Percentiles rank a stretch among this genome's conserved stretches.
Conservation (phyloP, 495 filamentous ascomycete species). For the Tuber calosporum region DNA sequence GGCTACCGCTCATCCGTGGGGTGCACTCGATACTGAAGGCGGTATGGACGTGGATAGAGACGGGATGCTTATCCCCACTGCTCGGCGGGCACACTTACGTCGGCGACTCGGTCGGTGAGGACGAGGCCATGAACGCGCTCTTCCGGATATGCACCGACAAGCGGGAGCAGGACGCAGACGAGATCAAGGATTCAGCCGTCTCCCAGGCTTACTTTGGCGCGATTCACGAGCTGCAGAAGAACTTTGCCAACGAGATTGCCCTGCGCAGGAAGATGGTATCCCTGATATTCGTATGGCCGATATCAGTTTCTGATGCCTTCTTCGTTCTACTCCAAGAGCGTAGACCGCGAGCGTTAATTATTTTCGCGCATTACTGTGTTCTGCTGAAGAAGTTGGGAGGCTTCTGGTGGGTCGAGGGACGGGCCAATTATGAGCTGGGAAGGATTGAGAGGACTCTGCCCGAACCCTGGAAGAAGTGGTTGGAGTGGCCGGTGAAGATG, state of each 20-base stretch:
- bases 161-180: constrained; percentile 23
- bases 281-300: constrained; percentile 43
- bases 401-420: constrained; percentile 43
- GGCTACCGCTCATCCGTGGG: constrained; percentile 35
- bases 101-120: constrained; percentile 4
- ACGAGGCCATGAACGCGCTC: constrained; percentile 6
- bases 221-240: constrained; percentile 26
- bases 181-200: constrained; percentile 32
- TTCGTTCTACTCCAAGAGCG: constrained; percentile 38
- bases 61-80: constrained; percentile 18
- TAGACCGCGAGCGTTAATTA: constrained; percentile 44
- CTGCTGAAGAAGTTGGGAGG: constrained; percentile 41
- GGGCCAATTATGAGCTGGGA: constrained; percentile 41
- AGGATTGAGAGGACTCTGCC: constrained; percentile 41
- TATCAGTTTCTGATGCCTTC: constrained; percentile 40
- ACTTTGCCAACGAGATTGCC: constrained; percentile 13
- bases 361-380: constrained; percentile 45
- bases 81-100: constrained; percentile 6
- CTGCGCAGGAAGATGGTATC: constrained; percentile 1
- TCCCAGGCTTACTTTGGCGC: constrained; percentile 32
- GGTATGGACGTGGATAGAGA: constrained; percentile 26
- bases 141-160: constrained; percentile 34
- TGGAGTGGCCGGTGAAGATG: constrained; percentile 39
- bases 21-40: constrained; percentile 29
- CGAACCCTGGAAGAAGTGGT: constrained; percentile 41